phyloP scores from a whole-genome alignment of 768 basidiomycete species.

The Infundibulicybe gibba region DNA sequence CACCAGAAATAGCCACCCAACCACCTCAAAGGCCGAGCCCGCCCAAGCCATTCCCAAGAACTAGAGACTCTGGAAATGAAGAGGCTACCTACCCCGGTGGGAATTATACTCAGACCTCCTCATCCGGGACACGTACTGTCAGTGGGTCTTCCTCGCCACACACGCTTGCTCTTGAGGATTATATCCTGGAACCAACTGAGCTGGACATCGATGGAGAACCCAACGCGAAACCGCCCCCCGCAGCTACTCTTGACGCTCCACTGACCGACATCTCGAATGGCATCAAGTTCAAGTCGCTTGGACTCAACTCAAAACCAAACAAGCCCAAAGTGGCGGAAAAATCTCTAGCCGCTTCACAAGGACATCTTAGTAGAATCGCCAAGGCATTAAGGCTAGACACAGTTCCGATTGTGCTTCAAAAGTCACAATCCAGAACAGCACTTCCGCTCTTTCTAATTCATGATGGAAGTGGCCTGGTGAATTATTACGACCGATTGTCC shows the following conservation, averaged over 20 bases:
- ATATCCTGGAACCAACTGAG: neutral
- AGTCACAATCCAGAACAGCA: constrained; percentile 8
- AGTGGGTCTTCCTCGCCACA: too few species aligned
- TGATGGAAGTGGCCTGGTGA: constrained; percentile 65
- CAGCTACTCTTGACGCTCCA: constrained; percentile 41
- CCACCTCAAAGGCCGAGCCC: too few species aligned
- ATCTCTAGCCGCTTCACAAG: neutral
- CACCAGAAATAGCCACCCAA: too few species aligned
- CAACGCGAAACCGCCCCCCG: constrained; percentile 35
- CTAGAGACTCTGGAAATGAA: too few species aligned
- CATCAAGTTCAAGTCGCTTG: constrained; percentile 43
- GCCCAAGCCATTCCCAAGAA: too few species aligned
- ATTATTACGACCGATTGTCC: constrained; percentile 44
- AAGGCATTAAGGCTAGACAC: constrained; percentile 19
- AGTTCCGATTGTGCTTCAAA: constrained; percentile 34
- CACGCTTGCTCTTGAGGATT: too few species aligned
- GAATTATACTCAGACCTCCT: too few species aligned
- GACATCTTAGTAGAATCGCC: constrained; percentile 7
- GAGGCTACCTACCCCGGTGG: too few species aligned
- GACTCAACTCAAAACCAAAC: constrained; percentile 67
- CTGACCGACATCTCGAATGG: constrained; percentile 37
- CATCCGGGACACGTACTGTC: too few species aligned
- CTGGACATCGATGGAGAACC: constrained; percentile 10
- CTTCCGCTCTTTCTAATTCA: constrained; percentile 63
- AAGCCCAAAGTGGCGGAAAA: too few species aligned